Evolutionary conservation across 768 basidiomycete genomes (phyloP), one percentile per base, ranked within the genome.

Genomic region (Pisolithus marmoratus): DNA sequence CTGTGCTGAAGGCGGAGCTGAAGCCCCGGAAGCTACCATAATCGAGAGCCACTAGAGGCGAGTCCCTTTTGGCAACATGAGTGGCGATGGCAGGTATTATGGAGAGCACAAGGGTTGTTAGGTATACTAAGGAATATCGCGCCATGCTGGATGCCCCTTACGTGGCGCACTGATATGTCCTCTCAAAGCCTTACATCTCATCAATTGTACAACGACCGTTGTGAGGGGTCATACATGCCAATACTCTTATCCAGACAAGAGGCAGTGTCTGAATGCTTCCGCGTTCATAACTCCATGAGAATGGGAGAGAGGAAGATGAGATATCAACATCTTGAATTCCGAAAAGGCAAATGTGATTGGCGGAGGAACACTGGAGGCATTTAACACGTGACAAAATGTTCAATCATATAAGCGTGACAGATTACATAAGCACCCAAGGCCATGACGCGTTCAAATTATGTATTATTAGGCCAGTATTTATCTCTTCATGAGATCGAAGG

Each of bases 1-100:
- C 55, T 14, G 58, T 59, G 11, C 34, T 27, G 26, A 19, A 24
- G 7, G 51, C 46, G 12, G 57, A 58, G 20, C 27, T 3, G 15
- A 57, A 56, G 2, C 59, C 60, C 22, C 54, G 56, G 38, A 60
- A 56, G 34, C 36, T 31, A 8, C 60, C 59, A 50, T 60, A 61
- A 49, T 61, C 56, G 1, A 61, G 51, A 5, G 49, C 37, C n/a
- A 60, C 52, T 7, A 54, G 8, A 15, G 56, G 60, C 19, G 50
- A 36, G 26, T 7, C 19, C 2, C 45, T n/a, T 22, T 48, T 48
- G 26, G 38, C 24, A 27, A 17, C 20, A 14, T 38, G 17, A 23
- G 14, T 20, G 17, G 49, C 14, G 7, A 9, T 31, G 8, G 49
- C 20, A 26, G 38, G 17, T 43, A 47, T 23, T 8, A 53, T 19